These are phyloP conservation scores for Boletellus deceptivus DNA, from an alignment of 1,284 basidiomycete genomes.

Conservation along the genomic window DNA sequence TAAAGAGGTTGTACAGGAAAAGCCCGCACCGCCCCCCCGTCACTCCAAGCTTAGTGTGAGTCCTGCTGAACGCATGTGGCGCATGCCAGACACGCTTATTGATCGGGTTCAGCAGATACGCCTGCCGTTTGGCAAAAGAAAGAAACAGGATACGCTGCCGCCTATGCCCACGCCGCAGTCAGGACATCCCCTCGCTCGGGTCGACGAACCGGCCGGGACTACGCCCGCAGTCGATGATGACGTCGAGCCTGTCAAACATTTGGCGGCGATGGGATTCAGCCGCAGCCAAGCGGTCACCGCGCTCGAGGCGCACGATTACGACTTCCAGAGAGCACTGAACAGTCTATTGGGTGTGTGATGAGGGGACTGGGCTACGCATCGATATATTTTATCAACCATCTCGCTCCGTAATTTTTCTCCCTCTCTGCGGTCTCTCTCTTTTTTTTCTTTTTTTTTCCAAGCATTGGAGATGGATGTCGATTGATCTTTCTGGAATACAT, in stretches of 20 bases:
- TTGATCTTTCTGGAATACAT: constrained; percentile 27
- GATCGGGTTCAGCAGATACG: constrained; percentile 52
- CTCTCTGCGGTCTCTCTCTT: constrained; percentile 8
- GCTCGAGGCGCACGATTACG: constrained; percentile 73
- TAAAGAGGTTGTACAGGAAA: constrained; percentile 48
- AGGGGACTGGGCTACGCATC: constrained; percentile 3
- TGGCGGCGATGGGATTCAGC: constrained; percentile 82
- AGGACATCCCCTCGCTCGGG: constrained; percentile 43
- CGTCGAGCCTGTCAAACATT: constrained; percentile 71
- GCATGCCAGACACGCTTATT: constrained; percentile 9
- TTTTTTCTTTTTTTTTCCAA: constrained; percentile 21
- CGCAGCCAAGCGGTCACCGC: constrained; percentile 74
- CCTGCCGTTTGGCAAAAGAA: constrained; percentile 73
- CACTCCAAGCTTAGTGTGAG: constrained; percentile 75
- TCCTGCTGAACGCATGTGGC: constrained; percentile 18
- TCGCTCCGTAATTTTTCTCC: constrained; percentile 18
- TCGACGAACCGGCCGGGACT: constrained; percentile 41
- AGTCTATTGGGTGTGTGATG: constrained; percentile 49
- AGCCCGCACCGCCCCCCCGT: constrained; percentile 47
- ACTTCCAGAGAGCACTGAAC: constrained; percentile 72
- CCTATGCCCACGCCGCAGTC: constrained; percentile 44
- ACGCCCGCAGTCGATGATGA: constrained; percentile 71
- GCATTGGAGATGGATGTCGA: constrained; percentile 7
- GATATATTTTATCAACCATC: constrained; percentile 22
- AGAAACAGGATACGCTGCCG: constrained; percentile 56